phyloP scores from a whole-genome alignment of 1,284 basidiomycete species.

The Cutaneotrichosporon spelunceum region DNA sequence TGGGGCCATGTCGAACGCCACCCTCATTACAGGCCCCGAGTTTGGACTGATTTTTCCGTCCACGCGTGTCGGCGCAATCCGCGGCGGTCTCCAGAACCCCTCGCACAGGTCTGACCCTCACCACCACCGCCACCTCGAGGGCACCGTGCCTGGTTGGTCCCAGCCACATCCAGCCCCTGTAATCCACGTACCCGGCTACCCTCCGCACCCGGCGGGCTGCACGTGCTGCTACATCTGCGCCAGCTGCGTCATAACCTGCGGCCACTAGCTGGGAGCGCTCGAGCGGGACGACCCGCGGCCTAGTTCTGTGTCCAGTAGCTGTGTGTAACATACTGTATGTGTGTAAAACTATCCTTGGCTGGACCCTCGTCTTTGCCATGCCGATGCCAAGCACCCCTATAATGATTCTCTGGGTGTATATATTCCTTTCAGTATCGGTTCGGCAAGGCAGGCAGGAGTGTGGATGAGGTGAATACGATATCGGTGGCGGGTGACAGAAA shows the following conservation, averaged over 20 bases:
- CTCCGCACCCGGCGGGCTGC: neutral
- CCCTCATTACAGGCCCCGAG: neutral
- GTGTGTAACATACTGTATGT: neutral
- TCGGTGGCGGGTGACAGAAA: neutral
- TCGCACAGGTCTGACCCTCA: neutral
- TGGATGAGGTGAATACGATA: neutral
- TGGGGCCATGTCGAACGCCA: neutral
- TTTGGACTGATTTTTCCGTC: neutral
- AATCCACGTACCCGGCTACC: neutral
- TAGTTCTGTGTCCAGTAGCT: neutral
- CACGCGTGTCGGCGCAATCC: neutral
- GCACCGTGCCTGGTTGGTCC: neutral
- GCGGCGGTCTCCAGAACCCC: neutral
- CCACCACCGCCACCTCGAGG: neutral
- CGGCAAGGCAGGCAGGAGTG: neutral
- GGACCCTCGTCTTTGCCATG: neutral
- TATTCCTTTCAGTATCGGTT: neutral
- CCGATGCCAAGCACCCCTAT: neutral
- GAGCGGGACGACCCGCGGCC: neutral
- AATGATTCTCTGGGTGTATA: neutral
- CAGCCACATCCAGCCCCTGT: neutral
- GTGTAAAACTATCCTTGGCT: neutral
- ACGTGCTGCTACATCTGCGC: neutral
- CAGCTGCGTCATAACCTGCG: neutral
- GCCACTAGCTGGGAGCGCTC: neutral